Evolutionary conservation across 1,139 yeast genomes (phyloP).

Genomic region (Yamadazyma blattariae): DNA sequence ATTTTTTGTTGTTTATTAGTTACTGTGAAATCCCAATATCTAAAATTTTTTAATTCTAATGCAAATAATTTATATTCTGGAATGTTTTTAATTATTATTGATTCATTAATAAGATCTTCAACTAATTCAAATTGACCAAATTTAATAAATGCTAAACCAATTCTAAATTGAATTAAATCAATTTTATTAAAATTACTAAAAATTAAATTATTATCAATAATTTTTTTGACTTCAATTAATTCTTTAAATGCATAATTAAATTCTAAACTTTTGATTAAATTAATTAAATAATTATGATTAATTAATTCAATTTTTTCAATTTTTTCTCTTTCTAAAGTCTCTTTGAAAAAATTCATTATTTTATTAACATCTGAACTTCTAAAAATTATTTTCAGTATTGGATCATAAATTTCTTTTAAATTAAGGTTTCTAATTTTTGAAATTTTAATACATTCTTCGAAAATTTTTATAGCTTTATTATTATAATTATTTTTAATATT

Average conservation of each 20-base stretch:
- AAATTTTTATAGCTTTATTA: conserved; percentile 31
- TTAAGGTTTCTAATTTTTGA: conserved; percentile 3
- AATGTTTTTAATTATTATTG: conserved; percentile 24
- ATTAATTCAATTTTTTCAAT: conserved; percentile 16
- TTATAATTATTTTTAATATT: conserved; percentile 45
- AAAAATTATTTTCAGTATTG: conserved; percentile 40
- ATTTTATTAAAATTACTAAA: conserved; percentile 19
- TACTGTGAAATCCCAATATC: conserved; percentile 24
- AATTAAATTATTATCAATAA: conserved; percentile 14
- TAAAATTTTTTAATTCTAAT: conserved; percentile 30
- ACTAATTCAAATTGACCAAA: conserved; percentile 35
- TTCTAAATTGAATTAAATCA: background rate
- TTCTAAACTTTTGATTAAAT: conserved; percentile 20
- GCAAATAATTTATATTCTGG: conserved; percentile 29
- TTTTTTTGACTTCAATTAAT: conserved; percentile 18
- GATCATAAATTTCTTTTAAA: conserved; percentile 10
- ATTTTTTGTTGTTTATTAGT: conserved; percentile 7
- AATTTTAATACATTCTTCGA: conserved; percentile 13
- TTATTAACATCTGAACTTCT: conserved; percentile 32
- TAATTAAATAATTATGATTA: conserved; percentile 14
- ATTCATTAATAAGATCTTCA: conserved; percentile 25
- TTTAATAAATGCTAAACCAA: conserved; percentile 24
- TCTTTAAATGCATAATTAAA: conserved; percentile 22
- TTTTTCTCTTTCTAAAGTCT: conserved; percentile 23
- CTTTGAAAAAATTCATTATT: conserved; percentile 41